Base-by-base conservation (phyloP, 2,329 filamentous ascomycete genomes). In the Colletotrichum lini region DNA sequence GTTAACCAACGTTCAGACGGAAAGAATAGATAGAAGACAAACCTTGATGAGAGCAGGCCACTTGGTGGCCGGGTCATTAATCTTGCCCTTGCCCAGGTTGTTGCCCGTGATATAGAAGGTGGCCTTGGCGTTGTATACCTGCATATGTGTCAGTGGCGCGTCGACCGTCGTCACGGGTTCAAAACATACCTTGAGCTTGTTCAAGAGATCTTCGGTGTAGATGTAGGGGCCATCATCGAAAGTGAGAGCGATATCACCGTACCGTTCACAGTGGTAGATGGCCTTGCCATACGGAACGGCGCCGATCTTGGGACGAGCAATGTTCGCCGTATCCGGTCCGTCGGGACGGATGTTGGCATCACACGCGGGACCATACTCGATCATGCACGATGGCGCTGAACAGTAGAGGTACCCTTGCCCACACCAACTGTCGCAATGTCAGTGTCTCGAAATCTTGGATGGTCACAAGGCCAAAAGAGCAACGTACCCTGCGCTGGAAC, bases 21-120 rank as follows among this genome's bases (percentile, higher is more conserved):
- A 72, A 15, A 73, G 60, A n/a, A 47, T n/a, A 13, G 9, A 2
- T 9, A 12, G 7, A 16, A 38, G 0, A 12, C 3, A 58, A 26
- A 58, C 81, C 23, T 74, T 75, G n/a, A 87, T 76, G 26, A 85
- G 75, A 21, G 60, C 74, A 4, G 80, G 75, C 80, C 80, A 85
- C 2, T 59, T 73, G 13, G 73, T 80, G 18, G 80, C 82, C 4
- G 83, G 79, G 65, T 86, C 82, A 73, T 90, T 88, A 74, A 90
- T 90, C 30, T 75, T 77, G 6, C 80, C 80, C 75, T 84, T 85
- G 65, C 78, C 80, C 4, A 78, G 74, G 74, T 84, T 84, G 76
- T 84, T 82, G 1, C 83, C 83, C 0, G 81, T 80, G 56, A 85
- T 78, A 75, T 92, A 93, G 78, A 93, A 93, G 2, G 91, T 93